Evolutionary conservation across 257 asterid species (phyloP).

Genomic region (Nicotiana tabacum): DNA sequence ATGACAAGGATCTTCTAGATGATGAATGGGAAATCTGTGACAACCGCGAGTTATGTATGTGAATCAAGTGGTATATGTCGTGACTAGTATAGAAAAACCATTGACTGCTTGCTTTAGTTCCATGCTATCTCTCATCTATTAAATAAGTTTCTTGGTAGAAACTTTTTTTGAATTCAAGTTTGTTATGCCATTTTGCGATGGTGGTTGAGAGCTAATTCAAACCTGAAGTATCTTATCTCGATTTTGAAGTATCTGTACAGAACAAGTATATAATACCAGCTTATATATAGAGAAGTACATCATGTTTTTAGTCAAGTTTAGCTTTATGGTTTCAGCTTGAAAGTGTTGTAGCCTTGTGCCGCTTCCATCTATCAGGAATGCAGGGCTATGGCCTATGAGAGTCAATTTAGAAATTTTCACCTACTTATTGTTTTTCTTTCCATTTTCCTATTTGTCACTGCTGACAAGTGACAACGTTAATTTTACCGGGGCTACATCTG

Average conservation of each 20-base stretch:
- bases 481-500: too few relatives aligned
- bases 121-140: neutral
- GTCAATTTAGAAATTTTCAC: too few relatives aligned
- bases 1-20: slow-evolving; percentile 29
- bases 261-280: neutral
- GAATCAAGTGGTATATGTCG: slow-evolving; percentile 2
- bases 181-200: neutral
- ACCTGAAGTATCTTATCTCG: neutral
- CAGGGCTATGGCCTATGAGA: too few relatives aligned
- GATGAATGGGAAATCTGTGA: slow-evolving; percentile 75
- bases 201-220: neutral
- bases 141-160: slow-evolving; percentile 9
- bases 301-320: neutral
- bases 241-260: neutral
- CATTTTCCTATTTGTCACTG: too few relatives aligned
- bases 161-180: neutral
- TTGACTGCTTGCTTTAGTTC: neutral
- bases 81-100: neutral
- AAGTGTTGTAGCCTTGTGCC: too few relatives aligned
- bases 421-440: too few relatives aligned
- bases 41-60: slow-evolving; percentile 16
- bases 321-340: too few relatives aligned
- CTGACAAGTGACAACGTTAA: too few relatives aligned
- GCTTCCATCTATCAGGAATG: too few relatives aligned
- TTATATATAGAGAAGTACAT: neutral